These are phyloP conservation scores for Leucosporidium scottii DNA, from an alignment of 768 basidiomycete species.

Conservation along the genomic window DNA sequence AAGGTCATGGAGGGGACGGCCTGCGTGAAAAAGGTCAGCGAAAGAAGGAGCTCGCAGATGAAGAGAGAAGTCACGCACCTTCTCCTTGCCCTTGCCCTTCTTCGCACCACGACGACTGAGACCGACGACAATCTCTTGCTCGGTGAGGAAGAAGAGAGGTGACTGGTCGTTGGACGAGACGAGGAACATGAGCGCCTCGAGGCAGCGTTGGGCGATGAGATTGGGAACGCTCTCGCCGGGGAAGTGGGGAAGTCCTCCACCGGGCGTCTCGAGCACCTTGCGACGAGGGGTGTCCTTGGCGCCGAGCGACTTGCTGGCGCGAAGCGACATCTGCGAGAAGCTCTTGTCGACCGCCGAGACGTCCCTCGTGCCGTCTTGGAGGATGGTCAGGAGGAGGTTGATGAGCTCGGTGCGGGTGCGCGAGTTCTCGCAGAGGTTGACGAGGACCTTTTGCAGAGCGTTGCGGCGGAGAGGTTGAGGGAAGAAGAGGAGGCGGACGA, in stretches of 20 bases:
- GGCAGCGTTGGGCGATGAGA: constrained; percentile 84
- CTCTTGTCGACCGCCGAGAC: constrained; percentile 81
- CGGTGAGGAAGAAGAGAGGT: constrained; percentile 87
- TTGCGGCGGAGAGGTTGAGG: constrained; percentile 83
- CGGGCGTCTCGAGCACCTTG: constrained; percentile 44
- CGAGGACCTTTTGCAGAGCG: constrained; percentile 76
- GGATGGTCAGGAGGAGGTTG: constrained; percentile 83
- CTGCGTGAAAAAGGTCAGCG: neutral
- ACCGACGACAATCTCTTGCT: constrained; percentile 81
- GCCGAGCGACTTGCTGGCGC: constrained; percentile 41
- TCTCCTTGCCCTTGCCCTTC: constrained; percentile 95
- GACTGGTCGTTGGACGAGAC: constrained; percentile 76
- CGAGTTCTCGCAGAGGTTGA: constrained; percentile 90
- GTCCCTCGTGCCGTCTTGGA: constrained; percentile 93
- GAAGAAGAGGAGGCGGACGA: constrained; percentile 91
- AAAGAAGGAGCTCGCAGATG: too few relatives aligned
- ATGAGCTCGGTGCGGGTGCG: constrained; percentile 87
- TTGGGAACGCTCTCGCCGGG: constrained; percentile 73
- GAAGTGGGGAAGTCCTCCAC: constrained; percentile 49
- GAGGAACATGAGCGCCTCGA: constrained; percentile 83
- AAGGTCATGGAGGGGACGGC: constrained; percentile 22
- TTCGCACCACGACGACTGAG: constrained; percentile 47
- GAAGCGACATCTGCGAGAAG: constrained; percentile 82
- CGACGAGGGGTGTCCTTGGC: constrained; percentile 38
- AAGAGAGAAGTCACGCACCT: constrained; percentile 2